These are phyloP conservation scores for Phlebiopsis gigantea DNA, from an alignment of 768 basidiomycete genomes.

Conservation along the genomic window DNA sequence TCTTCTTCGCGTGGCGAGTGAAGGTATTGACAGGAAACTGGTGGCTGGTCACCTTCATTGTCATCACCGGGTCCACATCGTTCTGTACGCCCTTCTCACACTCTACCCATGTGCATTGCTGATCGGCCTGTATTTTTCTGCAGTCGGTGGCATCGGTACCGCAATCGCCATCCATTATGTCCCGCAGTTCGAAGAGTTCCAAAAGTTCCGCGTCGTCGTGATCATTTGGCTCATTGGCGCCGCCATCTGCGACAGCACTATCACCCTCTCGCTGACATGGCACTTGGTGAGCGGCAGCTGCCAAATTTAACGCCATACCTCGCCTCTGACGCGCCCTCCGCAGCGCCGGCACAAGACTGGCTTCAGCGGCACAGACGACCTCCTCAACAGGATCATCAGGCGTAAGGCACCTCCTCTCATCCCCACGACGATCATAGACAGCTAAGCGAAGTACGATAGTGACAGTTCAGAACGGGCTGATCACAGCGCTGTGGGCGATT, in stretches of 20 bases:
- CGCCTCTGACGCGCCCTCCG: neutral
- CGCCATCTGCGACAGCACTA: conserved; percentile 8
- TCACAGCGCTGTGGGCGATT: conserved; percentile 30
- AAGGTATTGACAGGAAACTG: conserved; percentile 12
- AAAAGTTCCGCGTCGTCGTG: conserved; percentile 10
- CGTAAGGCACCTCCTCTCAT: conserved; percentile 4
- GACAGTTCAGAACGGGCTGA: conserved; percentile 33
- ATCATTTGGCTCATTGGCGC: conserved; percentile 10
- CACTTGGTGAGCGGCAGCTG: conserved; percentile 7
- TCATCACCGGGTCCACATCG: conserved; percentile 6
- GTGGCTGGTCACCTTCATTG: conserved; percentile 10
- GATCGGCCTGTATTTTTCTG: neutral
- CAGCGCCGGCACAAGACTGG: conserved; percentile 14
- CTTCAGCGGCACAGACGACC: conserved; percentile 12
- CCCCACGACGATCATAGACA: neutral
- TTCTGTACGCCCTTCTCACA: conserved; percentile 1
- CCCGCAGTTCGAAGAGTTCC: conserved; percentile 11
- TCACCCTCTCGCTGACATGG: conserved; percentile 8
- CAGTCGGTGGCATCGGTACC: conserved; percentile 13
- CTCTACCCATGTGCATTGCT: neutral
- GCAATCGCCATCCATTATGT: conserved; percentile 13
- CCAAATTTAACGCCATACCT: too few species aligned
- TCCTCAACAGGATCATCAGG: conserved; percentile 17
- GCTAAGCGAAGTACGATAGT: conserved; percentile 18
- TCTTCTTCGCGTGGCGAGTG: conserved; percentile 18